Conservation (phyloP, 208 protist genomes). For the Leishmania major region DNA sequence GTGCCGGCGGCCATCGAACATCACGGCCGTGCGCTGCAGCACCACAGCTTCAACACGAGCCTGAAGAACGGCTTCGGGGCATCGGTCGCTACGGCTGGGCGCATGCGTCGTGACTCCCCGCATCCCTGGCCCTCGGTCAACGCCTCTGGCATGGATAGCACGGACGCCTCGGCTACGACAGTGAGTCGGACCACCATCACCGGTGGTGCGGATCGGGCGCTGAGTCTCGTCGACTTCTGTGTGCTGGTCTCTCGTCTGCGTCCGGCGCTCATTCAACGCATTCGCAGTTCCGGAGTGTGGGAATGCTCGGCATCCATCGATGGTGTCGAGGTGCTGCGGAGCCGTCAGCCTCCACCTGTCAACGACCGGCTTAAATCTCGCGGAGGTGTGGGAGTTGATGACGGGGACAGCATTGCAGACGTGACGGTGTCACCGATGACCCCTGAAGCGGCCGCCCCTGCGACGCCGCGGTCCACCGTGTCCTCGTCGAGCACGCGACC, state of each 20-base stretch:
- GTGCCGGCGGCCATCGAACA: neutral
- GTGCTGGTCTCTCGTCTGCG: constrained; percentile 70
- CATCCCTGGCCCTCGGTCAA: neutral
- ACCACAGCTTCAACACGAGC: neutral
- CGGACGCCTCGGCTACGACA: neutral
- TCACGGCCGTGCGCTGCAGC: neutral
- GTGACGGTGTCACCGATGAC: constrained; percentile 43
- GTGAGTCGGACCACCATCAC: constrained; percentile 5
- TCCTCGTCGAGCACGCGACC: constrained; percentile 4
- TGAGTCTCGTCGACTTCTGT: constrained; percentile 64
- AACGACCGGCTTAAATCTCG: neutral
- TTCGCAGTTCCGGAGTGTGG: constrained; percentile 40
- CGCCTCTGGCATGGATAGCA: neutral
- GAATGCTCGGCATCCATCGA: neutral
- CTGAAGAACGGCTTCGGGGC: neutral
- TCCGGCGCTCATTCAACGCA: constrained; percentile 50
- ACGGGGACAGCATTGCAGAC: constrained; percentile 21
- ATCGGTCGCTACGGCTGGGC: neutral
- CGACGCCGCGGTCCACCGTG: constrained; percentile 5
- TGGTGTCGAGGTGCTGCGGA: neutral
- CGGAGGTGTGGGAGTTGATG: neutral
- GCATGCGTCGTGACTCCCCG: neutral
- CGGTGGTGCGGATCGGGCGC: constrained; percentile 16
- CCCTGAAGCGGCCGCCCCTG: constrained; percentile 5
- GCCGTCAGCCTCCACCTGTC: neutral